Evolutionary conservation across 306 rosid species (phyloP), one percentile per base, ranked within the genome.

Genomic region (Vigna radiata): DNA sequence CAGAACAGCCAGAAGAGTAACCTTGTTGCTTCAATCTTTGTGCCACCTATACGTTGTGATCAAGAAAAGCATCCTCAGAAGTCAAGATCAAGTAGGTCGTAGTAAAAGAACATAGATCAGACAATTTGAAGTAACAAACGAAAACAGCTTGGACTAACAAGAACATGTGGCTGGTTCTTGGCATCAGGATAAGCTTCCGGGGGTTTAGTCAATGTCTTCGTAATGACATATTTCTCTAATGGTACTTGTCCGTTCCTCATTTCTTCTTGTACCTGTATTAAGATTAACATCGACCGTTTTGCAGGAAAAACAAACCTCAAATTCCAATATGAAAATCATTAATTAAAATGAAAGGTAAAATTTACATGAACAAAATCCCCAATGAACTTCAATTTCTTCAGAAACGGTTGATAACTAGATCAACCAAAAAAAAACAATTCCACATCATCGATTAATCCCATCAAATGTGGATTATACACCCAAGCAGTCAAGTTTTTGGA

Each of bases 121-220:
- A 70, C 16, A 6, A 8, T 68, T 61, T 61, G 44, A 69, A 43
- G 56, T 41, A 72, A 78, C 23, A 53, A 62, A 72, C 60, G 39
- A 2, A 16, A 58, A 72, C 31, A 76, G 14, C 49, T 54, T 63
- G 68, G 60, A 83, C 96, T 87, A 79, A 95, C 98, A 76, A 89
- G 93, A 79, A 95, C 97, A 79, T 95, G 98, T 36, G 97, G 98
- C 86, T 95, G 98, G 84, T 90, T 95, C 91, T 88, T 95, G 81
- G 97, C 98, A 81, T 95, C 98, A 15, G 98, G 92, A 82, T 92
- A 95, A 23, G 96, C 97, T 47, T 92, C 98, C 31, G 96, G 96
- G 49, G 97, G 93, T 86, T 95, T 95, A 46, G 97, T 90, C 84
- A 95, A 82, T 73, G 97, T 92, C 86, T 95, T 95, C 18, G 96